Percentiles rank a stretch among this genome's conserved stretches.
These are phyloP conservation scores for Vitis amurensis DNA, from an alignment of 164 flowering plant genomes.

Conservation along the genomic window DNA sequence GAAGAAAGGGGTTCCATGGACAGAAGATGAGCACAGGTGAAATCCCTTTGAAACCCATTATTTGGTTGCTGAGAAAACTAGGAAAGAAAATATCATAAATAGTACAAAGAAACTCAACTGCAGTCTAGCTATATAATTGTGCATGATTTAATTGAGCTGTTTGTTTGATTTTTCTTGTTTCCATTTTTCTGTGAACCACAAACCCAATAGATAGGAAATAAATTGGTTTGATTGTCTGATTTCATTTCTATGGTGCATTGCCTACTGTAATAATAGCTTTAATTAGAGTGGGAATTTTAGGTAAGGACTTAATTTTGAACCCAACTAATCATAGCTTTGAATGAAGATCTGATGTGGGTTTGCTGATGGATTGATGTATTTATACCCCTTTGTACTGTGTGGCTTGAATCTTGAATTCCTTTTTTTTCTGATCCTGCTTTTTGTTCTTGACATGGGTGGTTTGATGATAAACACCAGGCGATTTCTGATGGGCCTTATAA, in stretches of 20 bases:
- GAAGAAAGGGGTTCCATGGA: slow-evolving; percentile 69
- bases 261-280: too few relatives aligned
- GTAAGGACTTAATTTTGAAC: too few relatives aligned
- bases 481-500: slow-evolving; percentile 46
- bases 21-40: slow-evolving; percentile 58
- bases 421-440: not conserved
- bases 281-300: too few relatives aligned
- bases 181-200: not conserved
- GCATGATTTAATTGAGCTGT: not conserved
- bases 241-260: too few relatives aligned
- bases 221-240: too few relatives aligned
- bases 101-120: too few relatives aligned
- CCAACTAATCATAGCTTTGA: too few relatives aligned
- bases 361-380: too few relatives aligned
- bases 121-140: too few relatives aligned
- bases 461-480: slow-evolving; percentile 25
- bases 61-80: not conserved
- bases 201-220: too few relatives aligned
- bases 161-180: not conserved
- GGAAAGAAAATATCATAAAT: not conserved
- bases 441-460: not conserved
- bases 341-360: too few relatives aligned
- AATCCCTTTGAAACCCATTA: not conserved
- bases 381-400: not conserved
- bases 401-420: not conserved